phyloP scores from a whole-genome alignment of 1,284 basidiomycete species.

The Cutaneotrichosporon sp. region DNA sequence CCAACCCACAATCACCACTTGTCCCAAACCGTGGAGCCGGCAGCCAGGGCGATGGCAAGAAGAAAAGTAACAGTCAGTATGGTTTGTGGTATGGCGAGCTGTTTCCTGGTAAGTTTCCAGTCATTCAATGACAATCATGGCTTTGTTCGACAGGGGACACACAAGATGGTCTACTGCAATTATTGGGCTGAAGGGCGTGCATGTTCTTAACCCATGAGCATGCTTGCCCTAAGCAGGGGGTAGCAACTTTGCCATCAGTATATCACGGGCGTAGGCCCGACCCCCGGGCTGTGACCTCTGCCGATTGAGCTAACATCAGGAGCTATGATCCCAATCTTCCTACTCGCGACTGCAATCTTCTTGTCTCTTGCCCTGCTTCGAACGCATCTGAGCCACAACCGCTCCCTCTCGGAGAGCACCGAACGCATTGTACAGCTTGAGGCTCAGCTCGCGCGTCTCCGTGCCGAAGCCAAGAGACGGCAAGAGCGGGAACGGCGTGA shows the following conservation, averaged over 20 bases:
- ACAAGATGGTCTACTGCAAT: too few relatives aligned
- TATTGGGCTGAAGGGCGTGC: too few relatives aligned
- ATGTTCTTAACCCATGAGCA: too few relatives aligned
- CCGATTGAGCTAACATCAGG: constrained; percentile 6
- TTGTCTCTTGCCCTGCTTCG: constrained; percentile 39
- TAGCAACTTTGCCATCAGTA: too few relatives aligned
- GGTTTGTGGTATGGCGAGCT: constrained; percentile 43
- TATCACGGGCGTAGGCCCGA: too few relatives aligned
- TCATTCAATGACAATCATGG: too few relatives aligned
- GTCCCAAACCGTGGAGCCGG: constrained; percentile 2
- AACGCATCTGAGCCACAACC: constrained; percentile 40
- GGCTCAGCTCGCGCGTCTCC: constrained; percentile 29
- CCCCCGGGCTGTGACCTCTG: too few relatives aligned
- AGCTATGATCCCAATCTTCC: constrained; percentile 48
- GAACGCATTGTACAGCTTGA: constrained; percentile 41
- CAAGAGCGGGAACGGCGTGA: constrained; percentile 36
- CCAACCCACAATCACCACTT: constrained; percentile 13
- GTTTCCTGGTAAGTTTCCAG: constrained; percentile 35
- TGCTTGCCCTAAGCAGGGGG: too few relatives aligned
- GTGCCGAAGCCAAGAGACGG: constrained; percentile 23
- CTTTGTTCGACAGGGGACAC: too few relatives aligned
- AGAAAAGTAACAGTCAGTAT: constrained; percentile 20
- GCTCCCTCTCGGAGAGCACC: constrained; percentile 33
- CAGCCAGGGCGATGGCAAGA: not conserved
- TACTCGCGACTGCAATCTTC: constrained; percentile 45